phyloP scores from a whole-genome alignment of 257 asterid genomes.

The Henckelia pumila region DNA sequence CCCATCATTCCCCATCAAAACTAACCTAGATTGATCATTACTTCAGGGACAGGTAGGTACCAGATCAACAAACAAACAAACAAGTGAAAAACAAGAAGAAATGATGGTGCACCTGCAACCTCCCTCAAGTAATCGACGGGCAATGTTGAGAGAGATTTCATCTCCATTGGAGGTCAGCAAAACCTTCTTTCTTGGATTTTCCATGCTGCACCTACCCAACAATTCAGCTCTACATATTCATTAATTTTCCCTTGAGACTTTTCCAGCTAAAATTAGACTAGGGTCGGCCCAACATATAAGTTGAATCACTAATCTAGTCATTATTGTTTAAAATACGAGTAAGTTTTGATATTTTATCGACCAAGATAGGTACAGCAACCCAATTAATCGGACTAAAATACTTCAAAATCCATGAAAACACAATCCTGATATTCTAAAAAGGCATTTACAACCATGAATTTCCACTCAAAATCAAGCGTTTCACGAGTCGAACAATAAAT shows the following conservation, averaged over 20 bases:
- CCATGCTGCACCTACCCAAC: slow-evolving; percentile 44
- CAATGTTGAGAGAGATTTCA: slow-evolving; percentile 59
- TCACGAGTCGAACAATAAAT: background rate
- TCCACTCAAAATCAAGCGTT: background rate
- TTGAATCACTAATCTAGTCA: no score
- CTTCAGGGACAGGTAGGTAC: background rate
- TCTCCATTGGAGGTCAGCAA: slow-evolving; percentile 86
- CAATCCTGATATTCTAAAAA: background rate
- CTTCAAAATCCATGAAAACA: slow-evolving; percentile 1
- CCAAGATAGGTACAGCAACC: slow-evolving; percentile 19
- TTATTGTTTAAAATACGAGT: no score
- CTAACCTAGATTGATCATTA: slow-evolving; percentile 50
- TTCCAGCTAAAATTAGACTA: no score
- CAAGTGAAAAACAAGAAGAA: background rate
- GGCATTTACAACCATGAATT: background rate
- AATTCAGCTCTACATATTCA: no score
- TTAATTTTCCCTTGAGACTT: no score
- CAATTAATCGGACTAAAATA: slow-evolving; percentile 9
- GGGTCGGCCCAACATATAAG: no score
- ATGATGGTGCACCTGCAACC: slow-evolving; percentile 62
- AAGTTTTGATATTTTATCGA: slow-evolving; percentile 12
- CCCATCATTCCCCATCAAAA: slow-evolving; percentile 74
- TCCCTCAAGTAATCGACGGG: slow-evolving; percentile 69
- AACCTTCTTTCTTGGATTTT: slow-evolving; percentile 54
- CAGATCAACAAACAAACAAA: background rate